Evolutionary conservation across 2,329 filamentous ascomycete species (phyloP), one percentile per base, ranked within the genome.

Genomic region (Verticillium alfalfae): DNA sequence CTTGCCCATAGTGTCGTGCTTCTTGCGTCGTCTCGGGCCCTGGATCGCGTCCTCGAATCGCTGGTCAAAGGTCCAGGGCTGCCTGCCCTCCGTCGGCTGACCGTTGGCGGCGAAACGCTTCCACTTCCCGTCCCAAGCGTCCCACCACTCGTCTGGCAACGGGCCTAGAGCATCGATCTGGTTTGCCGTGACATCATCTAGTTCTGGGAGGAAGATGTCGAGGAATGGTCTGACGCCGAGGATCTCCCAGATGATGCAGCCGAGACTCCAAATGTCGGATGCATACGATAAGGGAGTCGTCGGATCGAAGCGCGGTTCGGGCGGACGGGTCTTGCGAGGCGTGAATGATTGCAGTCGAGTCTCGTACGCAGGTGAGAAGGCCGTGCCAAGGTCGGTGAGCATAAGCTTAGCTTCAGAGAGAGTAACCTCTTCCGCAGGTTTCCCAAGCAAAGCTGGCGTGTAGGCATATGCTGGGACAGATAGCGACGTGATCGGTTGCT

Each of bases 211-310:
- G 61, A 65, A 31, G 26, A 31, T 31, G 37, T 67, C 64, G 15
- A 71, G 63, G 1, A 70, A 61, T 1, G 67, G 63, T 8, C 65
- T 16, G 26, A 31, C n/a, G 3, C 93, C 93, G 78, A 99, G 97
- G 95, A 99, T 98, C 78, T 99, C 95, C 36, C 99, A 81, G 57
- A 99, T 95, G 54, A 99, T 95, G 72, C 95, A 99, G 5, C 95
- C 95, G 34, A 99, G 84, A 56, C 91, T 95, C 95, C 95, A 99
- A 67, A 99, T 99, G 73, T 99, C 95, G 18, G 73, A 72, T 18
- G 68, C 31, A 37, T 72, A 73, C 1, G 70, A 69, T 3, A 77
- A 68, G 9, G 74, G 68, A 9, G 49, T 70, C 12, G 59, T 62
- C 8, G 60, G 61, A 34, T 76, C 71, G 59, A 79, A 78, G 16